Evolutionary conservation across 106 monocot genomes (phyloP).

Genomic region (Phalaenopsis aphrodite): DNA sequence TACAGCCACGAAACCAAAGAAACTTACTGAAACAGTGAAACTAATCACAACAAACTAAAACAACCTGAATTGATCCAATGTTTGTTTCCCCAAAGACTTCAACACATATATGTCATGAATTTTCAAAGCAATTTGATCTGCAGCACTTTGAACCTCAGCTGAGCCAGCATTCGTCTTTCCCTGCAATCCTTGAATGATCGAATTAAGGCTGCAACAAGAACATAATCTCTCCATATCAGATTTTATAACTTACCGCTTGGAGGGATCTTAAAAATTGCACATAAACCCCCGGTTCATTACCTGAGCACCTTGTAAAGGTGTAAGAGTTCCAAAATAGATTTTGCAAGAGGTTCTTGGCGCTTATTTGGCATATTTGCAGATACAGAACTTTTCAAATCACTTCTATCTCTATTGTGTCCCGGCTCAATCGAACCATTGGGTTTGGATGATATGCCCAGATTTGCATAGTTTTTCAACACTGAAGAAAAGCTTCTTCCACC

Average conservation of each 20-base stretch:
- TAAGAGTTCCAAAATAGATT: slow-evolving; percentile 45
- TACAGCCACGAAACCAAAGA: neutral
- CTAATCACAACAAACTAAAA: neutral
- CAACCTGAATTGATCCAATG: slow-evolving; percentile 7
- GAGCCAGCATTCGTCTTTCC: slow-evolving; percentile 1
- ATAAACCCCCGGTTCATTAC: slow-evolving; percentile 11
- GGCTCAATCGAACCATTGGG: slow-evolving; percentile 9
- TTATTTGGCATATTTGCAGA: slow-evolving; percentile 25
- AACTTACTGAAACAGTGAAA: neutral
- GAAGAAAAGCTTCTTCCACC: slow-evolving; percentile 4
- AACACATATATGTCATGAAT: slow-evolving; percentile 9
- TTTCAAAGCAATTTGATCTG: slow-evolving; percentile 5
- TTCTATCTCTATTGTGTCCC: slow-evolving; percentile 5
- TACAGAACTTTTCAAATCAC: neutral
- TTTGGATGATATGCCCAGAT: slow-evolving; percentile 12
- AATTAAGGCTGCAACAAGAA: slow-evolving; percentile 5
- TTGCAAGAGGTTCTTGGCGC: slow-evolving; percentile 47
- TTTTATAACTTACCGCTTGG: neutral
- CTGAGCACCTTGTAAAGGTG: slow-evolving; percentile 44
- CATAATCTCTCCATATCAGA: neutral
- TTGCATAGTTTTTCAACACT: slow-evolving; percentile 10
- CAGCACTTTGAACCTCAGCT: slow-evolving; percentile 6
- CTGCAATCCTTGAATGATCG: slow-evolving; percentile 8
- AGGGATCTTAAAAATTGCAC: neutral
- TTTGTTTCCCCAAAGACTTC: slow-evolving; percentile 5